Percentiles rank a stretch among this genome's conserved stretches.
These are phyloP conservation scores for Scleroderma citrinum DNA, from an alignment of 768 basidiomycete genomes.

Conservation along the genomic window DNA sequence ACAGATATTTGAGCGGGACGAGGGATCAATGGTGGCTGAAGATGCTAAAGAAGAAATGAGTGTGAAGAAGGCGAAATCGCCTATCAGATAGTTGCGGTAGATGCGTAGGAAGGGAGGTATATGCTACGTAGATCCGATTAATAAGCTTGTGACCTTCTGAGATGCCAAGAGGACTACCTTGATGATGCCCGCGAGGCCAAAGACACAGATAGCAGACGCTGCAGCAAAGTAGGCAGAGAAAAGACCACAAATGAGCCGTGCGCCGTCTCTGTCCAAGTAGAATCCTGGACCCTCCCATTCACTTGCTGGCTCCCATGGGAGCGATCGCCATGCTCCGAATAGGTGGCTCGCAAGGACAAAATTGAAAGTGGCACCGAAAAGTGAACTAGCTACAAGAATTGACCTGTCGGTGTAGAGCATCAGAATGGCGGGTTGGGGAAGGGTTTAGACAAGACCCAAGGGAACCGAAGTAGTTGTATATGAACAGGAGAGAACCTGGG, in stretches of 20 bases:
- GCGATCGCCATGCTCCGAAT: conserved; percentile 37
- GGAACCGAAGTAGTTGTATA: not conserved
- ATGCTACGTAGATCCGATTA: conserved; percentile 36
- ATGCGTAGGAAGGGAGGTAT: conserved; percentile 64
- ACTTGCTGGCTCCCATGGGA: conserved; percentile 41
- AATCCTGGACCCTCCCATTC: conserved; percentile 45
- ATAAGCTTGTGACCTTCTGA: not conserved
- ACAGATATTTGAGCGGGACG: conserved; percentile 57
- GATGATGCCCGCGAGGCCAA: conserved; percentile 65
- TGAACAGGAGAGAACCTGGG: conserved; percentile 2
- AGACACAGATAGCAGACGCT: conserved; percentile 54
- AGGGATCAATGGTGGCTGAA: conserved; percentile 52
- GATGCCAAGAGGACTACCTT: conserved; percentile 41
- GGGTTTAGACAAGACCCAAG: conserved; percentile 3
- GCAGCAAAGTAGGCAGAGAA: conserved; percentile 62
- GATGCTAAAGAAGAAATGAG: conserved; percentile 51
- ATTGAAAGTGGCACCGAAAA: conserved; percentile 38
- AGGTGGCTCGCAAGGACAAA: conserved; percentile 35
- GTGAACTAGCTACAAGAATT: conserved; percentile 31
- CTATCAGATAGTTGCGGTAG: conserved; percentile 78
- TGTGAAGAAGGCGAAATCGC: conserved; percentile 67
- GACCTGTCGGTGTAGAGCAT: conserved; percentile 24
- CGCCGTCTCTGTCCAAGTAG: conserved; percentile 35
- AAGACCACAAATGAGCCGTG: conserved; percentile 53
- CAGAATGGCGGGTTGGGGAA: not conserved